Base-by-base conservation (phyloP, 257 asterid species). In the Haberlea rhodopensis region DNA sequence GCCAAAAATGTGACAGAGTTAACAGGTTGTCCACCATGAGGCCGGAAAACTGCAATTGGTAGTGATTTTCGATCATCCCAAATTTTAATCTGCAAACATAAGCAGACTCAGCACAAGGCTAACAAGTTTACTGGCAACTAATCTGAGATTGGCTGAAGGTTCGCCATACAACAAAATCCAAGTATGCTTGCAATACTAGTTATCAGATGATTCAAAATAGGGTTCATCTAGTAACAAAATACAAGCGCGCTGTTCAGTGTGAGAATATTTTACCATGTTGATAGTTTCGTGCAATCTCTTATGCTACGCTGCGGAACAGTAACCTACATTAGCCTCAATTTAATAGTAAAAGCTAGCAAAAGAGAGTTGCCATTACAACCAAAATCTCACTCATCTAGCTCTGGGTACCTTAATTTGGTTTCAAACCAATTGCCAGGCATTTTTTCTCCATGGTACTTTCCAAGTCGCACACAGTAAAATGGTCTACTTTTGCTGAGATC, bases 21-120 rank as follows among this genome's bases (percentile, higher is more conserved):
- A 75, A 94, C 94, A 66, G 99, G 97, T 16, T 76, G 96, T 19
- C 96, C 89, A 62, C 87, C 96, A 77, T 90, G 89, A 58, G 97
- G 97, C 80, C 86, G 84, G 69, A 87, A 78, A 70, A 94, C 96
- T 60, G 97, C 99, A 63, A 85, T 86, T 13, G 99, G 99, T 37
- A 18, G 71, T 31, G 85, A 69, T 71, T 89, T 90, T 34, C 95
- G 84, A 71, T 90, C 99, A 60, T 90, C 99, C 99, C 99, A 94
- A 62, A 94, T 82, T 75, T 94, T 94, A 57, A 94, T 83, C 99
- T 94, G 97, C 79, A 73, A 59, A n/a, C n/a, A n/a, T 48, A 63
- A 53, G 18, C 27, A 34, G 34, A 37, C 28, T 59, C 45, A 59
- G 61, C 20, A 24, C 71, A 48, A 31, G 28, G 10, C 48, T 55